Percentiles rank a stretch among this genome's conserved stretches.
Conservation (phyloP, 352 stramenopile species). For the Phytophthora uliginosa region DNA sequence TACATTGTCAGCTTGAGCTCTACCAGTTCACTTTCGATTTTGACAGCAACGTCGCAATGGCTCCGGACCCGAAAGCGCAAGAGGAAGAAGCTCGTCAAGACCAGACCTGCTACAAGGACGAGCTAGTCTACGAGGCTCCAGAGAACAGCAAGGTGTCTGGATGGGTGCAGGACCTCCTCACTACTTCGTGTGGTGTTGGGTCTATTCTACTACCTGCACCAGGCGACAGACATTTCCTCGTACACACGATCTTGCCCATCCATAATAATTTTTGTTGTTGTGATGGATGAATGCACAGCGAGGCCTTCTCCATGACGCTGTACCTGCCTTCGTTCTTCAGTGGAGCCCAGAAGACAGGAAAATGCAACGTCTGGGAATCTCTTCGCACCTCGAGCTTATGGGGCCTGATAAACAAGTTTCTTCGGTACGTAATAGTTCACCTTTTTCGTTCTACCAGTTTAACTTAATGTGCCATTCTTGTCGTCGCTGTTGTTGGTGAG, state of each 20-base stretch:
- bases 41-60: conserved; percentile 6
- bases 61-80: background rate
- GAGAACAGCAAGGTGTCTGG: conserved; percentile 27
- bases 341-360: conserved; percentile 44
- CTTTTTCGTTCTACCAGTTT: background rate
- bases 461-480: too few relatives aligned
- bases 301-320: conserved; percentile 44
- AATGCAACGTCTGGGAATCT: conserved; percentile 42
- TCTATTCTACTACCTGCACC: conserved; percentile 48
- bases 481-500: background rate
- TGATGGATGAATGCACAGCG: conserved; percentile 13
- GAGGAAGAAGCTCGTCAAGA: conserved; percentile 3
- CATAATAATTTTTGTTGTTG: background rate
- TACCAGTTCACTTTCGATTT: conserved; percentile 14
- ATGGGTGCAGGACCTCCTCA: conserved; percentile 36
- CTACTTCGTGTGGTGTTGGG: conserved; percentile 52
- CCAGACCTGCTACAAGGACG: background rate
- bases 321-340: conserved; percentile 59
- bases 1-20: background rate
- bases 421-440: conserved; percentile 21
- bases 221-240: conserved; percentile 14
- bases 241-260: too few relatives aligned
- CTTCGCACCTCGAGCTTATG: conserved; percentile 43
- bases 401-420: conserved; percentile 46
- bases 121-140: conserved; percentile 39